Evolutionary conservation across 2,329 filamentous ascomycete genomes (phyloP), one percentile per base, ranked within the genome.

Genomic region (Colletotrichum orchidophilum): DNA sequence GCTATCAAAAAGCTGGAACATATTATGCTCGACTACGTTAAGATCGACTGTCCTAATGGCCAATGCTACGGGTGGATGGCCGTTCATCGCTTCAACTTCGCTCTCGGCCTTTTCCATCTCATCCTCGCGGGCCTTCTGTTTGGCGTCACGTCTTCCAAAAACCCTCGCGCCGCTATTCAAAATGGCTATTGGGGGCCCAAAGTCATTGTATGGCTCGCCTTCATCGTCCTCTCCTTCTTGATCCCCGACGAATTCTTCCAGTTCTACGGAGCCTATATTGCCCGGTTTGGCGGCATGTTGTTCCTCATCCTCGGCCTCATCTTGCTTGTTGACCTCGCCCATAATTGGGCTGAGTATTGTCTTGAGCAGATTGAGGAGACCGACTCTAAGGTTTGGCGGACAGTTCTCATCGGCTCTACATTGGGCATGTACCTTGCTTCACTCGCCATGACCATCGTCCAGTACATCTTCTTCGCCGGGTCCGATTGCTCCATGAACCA

Each of bases 181-280:
- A 99, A 99, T 83, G 96, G 96, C n/a, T 99, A 94, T 83, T 99
- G 96, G 96, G 96, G 95, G 1, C 96, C 96, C 55, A 99, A 99
- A 84, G 88, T 99, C 70, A 90, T 98, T 71, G 90, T 91, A 63
- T 99, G 96, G 96, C 80, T 98, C 60, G 90, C 87, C 15, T 89
- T 98, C 75, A 91, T 98, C 71, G 94, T 98, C 70, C 80, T 97
- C 70, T 97, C 95, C 29, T 99, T 98, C 86, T 90, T 99, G 77
- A 98, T 99, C 68, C 96, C 96, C 18, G 96, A 99, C 79, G 87
- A 86, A 31, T 98, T 99, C 87, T 98, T 98, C 84, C 90, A 97
- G 78, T 90, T 97, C 74, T 99, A 95, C 92, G 96, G 96, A 74
- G 97, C 97, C 81, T 98, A 98, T 80, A 90, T 98, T 75, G 92